Conservation (phyloP, 2,329 filamentous ascomycete species). For the Cercospora sesami region DNA sequence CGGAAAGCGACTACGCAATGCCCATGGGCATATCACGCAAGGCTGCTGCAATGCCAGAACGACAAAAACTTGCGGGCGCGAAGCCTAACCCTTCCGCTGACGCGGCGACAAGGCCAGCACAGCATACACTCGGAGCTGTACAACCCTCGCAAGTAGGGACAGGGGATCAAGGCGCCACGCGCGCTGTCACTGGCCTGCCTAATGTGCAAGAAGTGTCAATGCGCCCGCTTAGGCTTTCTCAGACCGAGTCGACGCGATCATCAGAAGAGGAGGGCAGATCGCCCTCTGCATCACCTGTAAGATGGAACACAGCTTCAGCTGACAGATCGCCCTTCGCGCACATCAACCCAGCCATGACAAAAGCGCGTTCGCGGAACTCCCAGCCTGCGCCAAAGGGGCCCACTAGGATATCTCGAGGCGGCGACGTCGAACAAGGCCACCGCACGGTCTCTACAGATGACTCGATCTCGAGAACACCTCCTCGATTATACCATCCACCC, state of each 20-base stretch:
- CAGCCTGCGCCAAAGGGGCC: background rate
- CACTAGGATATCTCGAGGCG: background rate
- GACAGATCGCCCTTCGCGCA: background rate
- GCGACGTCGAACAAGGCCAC: background rate
- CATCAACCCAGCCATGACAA: background rate
- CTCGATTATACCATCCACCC: slow-evolving; percentile 33
- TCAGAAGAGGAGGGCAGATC: background rate
- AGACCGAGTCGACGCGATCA: background rate
- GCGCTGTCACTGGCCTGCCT: background rate
- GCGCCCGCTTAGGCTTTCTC: background rate
- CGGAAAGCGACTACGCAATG: background rate
- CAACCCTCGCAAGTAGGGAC: background rate
- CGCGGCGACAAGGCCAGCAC: background rate
- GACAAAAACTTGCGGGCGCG: background rate
- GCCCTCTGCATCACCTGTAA: background rate
- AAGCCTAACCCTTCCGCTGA: background rate
- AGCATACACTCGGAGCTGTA: background rate
- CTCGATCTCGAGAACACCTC: slow-evolving; percentile 33
- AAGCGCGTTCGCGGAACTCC: background rate
- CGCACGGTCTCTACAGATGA: slow-evolving; percentile 13
- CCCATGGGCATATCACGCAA: background rate
- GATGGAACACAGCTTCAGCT: background rate
- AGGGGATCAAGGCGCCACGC: background rate
- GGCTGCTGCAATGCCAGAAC: background rate
- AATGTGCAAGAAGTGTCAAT: background rate